Conservation (phyloP, 2,329 filamentous ascomycete species). For the Penicillium sumatraense region DNA sequence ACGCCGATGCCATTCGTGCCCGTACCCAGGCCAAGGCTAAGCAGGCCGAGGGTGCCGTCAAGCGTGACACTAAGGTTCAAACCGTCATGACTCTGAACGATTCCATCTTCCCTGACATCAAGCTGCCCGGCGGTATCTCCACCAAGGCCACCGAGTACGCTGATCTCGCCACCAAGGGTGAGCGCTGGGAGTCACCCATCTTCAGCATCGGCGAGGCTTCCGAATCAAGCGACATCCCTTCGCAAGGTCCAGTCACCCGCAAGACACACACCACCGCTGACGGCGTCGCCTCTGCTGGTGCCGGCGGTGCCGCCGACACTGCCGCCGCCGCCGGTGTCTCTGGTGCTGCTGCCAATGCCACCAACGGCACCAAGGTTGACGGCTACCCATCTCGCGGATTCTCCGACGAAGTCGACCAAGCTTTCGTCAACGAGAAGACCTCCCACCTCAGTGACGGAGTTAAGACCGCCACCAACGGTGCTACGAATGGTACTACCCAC, state of each 20-base stretch:
- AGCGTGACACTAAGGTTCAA: constrained; percentile 74
- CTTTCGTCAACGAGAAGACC: constrained; percentile 32
- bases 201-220: constrained; percentile 83
- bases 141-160: constrained; percentile 94
- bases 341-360: constrained; percentile 7
- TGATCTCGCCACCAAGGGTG: constrained; percentile 82
- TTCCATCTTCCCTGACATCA: constrained; percentile 87
- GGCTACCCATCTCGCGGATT: constrained; percentile 33
- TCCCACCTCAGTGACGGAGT: constrained; percentile 8
- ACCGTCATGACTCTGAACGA: constrained; percentile 85
- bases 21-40: constrained; percentile 75
- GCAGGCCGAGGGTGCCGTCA: constrained; percentile 66
- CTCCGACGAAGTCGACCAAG: constrained; percentile 37
- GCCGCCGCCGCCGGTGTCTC: constrained; percentile 15
- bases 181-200: constrained; percentile 92
- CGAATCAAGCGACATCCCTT: constrained; percentile 73
- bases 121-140: constrained; percentile 84
- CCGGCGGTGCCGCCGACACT: constrained; percentile 15
- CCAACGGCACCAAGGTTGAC: constrained; percentile 8
- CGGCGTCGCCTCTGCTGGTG: constrained; percentile 14
- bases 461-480: constrained; percentile 11
- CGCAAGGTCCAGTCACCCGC: constrained; percentile 57
- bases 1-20: constrained; percentile 75
- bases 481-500: constrained; percentile 6
- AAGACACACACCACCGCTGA: constrained; percentile 60